phyloP scores from a whole-genome alignment of 2,329 filamentous ascomycete species.

The Phialophora macrospora region DNA sequence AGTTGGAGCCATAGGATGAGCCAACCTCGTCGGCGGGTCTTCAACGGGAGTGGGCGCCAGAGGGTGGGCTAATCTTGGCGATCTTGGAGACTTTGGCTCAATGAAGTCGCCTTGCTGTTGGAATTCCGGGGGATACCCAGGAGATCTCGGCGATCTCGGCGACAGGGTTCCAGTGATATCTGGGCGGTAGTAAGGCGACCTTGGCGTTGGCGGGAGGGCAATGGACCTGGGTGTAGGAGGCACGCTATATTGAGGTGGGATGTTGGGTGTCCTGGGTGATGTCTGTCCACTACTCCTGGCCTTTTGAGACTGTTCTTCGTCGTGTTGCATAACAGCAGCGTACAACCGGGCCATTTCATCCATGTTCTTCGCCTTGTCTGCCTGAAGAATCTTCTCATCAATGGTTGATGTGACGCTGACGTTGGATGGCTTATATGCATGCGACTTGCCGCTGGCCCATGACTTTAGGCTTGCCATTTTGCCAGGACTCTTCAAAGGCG shows the following conservation, averaged over 20 bases:
- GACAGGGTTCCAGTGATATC: slow-evolving; percentile 20
- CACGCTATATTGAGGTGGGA: slow-evolving; percentile 30
- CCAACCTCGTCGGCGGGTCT: slow-evolving; percentile 20
- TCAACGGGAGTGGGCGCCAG: slow-evolving; percentile 32
- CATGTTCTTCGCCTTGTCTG: slow-evolving; percentile 75
- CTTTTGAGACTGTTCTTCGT: slow-evolving; percentile 56
- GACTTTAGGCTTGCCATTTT: slow-evolving; percentile 47
- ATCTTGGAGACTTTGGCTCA: slow-evolving; percentile 21
- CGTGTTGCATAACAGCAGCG: slow-evolving; percentile 88
- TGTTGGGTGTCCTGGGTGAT: slow-evolving; percentile 32
- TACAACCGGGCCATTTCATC: slow-evolving; percentile 89
- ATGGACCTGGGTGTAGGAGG: slow-evolving; percentile 43
- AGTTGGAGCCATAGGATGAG: slow-evolving; percentile 33
- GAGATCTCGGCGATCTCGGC: slow-evolving; percentile 30
- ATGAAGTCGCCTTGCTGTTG: slow-evolving; percentile 36
- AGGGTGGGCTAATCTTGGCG: slow-evolving; percentile 27
- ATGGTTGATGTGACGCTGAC: slow-evolving; percentile 70
- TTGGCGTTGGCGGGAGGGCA: slow-evolving; percentile 22
- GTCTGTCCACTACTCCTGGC: slow-evolving; percentile 32
- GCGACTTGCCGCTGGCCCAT: slow-evolving; percentile 47
- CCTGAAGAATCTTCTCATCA: slow-evolving; percentile 75
- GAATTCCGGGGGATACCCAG: slow-evolving; percentile 41
- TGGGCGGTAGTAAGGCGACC: slow-evolving; percentile 28
- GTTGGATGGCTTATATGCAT: slow-evolving; percentile 50
- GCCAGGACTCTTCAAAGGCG: slow-evolving; percentile 44